phyloP scores from a whole-genome alignment of 2,329 filamentous ascomycete species.

The Trichoderma koningiopsis region DNA sequence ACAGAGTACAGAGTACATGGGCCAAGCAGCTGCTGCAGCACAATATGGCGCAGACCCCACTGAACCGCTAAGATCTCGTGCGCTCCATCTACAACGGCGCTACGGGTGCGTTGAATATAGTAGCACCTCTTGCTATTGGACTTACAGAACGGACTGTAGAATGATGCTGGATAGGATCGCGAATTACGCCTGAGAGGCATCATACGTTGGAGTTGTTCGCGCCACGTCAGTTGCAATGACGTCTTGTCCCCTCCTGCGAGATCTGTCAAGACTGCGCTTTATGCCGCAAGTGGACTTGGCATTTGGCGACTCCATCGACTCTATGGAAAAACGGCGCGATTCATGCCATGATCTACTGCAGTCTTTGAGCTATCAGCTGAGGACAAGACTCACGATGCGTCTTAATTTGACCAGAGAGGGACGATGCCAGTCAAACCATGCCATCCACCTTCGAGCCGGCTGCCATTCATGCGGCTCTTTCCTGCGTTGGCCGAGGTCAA shows the following conservation, averaged over 20 bases:
- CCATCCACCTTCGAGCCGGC: background rate
- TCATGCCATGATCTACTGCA: background rate
- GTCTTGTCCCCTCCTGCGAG: background rate
- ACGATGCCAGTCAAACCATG: conserved; percentile 4
- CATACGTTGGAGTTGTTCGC: conserved; percentile 8
- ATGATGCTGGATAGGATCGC: background rate
- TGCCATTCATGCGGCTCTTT: conserved; percentile 5
- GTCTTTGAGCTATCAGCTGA: background rate
- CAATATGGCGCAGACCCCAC: conserved; percentile 24
- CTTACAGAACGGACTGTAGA: background rate
- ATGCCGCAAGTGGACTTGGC: conserved; percentile 14
- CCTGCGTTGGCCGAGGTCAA: background rate
- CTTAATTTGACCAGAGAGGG: background rate
- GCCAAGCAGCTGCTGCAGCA: background rate
- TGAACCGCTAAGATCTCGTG: background rate
- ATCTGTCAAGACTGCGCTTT: background rate
- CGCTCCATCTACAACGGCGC: background rate
- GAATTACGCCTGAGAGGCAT: background rate
- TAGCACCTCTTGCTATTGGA: background rate
- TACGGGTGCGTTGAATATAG: background rate
- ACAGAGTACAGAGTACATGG: background rate
- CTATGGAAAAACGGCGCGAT: background rate
- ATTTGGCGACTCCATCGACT: background rate
- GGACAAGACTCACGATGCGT: conserved; percentile 1
- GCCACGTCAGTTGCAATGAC: conserved; percentile 10